These are phyloP conservation scores for Tephrocybe sp. DNA, from an alignment of 768 basidiomycete species.

Conservation along the genomic window DNA sequence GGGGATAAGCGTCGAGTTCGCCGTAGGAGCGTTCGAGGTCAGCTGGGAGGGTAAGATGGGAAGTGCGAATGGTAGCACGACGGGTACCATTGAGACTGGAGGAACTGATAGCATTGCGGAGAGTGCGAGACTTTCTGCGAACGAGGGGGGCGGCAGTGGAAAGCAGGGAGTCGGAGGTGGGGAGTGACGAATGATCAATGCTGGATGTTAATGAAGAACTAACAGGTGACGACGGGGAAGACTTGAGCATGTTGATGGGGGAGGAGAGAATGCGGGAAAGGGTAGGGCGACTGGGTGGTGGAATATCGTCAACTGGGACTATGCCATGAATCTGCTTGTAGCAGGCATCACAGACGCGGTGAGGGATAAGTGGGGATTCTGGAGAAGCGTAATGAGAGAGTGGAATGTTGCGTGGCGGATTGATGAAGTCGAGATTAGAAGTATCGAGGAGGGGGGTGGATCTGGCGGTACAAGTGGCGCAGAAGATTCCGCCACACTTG, in stretches of 20 bases:
- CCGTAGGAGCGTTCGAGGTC: constrained; percentile 54
- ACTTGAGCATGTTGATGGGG: constrained; percentile 37
- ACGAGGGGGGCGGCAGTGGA: constrained; percentile 23
- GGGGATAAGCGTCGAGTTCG: constrained; percentile 73
- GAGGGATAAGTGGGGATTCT: constrained; percentile 50
- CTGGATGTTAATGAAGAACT: constrained; percentile 30
- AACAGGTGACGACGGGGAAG: constrained; percentile 31
- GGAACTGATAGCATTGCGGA: constrained; percentile 29
- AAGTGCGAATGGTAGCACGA: constrained; percentile 27
- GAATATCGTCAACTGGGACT: constrained; percentile 41
- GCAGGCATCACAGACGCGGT: constrained; percentile 79
- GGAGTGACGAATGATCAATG: constrained; percentile 12
- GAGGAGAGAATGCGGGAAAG: constrained; percentile 33
- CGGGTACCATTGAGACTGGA: constrained; percentile 33
- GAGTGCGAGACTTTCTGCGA: constrained; percentile 25
- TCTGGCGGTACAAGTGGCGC: constrained; percentile 56
- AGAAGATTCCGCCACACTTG: constrained; percentile 81
- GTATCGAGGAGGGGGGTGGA: constrained; percentile 68
- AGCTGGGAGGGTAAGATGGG: constrained; percentile 36
- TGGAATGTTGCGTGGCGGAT: constrained; percentile 68
- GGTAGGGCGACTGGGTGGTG: constrained; percentile 31
- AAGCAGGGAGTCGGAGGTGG: constrained; percentile 20
- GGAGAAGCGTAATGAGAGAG: constrained; percentile 56
- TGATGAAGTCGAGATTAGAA: constrained; percentile 64
- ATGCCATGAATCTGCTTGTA: constrained; percentile 69